These are phyloP conservation scores for Starmera stellimalicola DNA, from an alignment of 1,139 yeast species.

Conservation along the genomic window DNA sequence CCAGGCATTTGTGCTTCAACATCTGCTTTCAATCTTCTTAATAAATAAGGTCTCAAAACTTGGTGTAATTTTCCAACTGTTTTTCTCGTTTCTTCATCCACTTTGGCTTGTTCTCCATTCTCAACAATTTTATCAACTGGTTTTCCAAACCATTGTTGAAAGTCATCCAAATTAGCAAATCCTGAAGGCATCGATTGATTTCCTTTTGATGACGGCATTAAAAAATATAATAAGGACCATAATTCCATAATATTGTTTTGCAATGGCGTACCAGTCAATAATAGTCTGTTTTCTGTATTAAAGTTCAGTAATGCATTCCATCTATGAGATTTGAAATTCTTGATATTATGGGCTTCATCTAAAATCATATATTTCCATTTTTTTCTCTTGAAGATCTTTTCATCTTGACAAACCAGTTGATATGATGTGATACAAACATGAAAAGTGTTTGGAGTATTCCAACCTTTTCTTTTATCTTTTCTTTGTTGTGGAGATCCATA, in stretches of 20 bases:
- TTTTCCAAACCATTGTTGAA: slow-evolving; percentile 96
- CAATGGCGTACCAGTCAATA: slow-evolving; percentile 92
- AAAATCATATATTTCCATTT: slow-evolving; percentile 94
- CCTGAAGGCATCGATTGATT: slow-evolving; percentile 80
- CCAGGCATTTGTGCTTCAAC: slow-evolving; percentile 99
- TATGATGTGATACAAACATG: slow-evolving; percentile 96
- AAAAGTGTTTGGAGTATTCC: slow-evolving; percentile 95
- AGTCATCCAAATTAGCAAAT: slow-evolving; percentile 90
- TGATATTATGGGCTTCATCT: slow-evolving; percentile 97
- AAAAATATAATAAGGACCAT: slow-evolving; percentile 87
- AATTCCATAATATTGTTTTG: slow-evolving; percentile 88
- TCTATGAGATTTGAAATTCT: slow-evolving; percentile 89
- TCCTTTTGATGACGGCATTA: slow-evolving; percentile 84
- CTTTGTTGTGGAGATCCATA: slow-evolving; percentile 98
- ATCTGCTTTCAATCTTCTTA: slow-evolving; percentile 88
- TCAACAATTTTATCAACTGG: slow-evolving; percentile 93
- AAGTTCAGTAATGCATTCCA: slow-evolving; percentile 95
- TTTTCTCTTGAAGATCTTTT: slow-evolving; percentile 84
- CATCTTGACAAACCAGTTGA: slow-evolving; percentile 94
- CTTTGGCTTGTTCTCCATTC: slow-evolving; percentile 43
- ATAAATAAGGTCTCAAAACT: slow-evolving; percentile 82
- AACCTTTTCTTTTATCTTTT: slow-evolving; percentile 90
- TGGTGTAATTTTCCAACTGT: slow-evolving; percentile 89
- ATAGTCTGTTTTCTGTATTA: slow-evolving; percentile 78
- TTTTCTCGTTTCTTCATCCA: slow-evolving; percentile 61